Evolutionary conservation across 2,329 filamentous ascomycete species (phyloP).

Genomic region (Aspergillus costaricaensis): DNA sequence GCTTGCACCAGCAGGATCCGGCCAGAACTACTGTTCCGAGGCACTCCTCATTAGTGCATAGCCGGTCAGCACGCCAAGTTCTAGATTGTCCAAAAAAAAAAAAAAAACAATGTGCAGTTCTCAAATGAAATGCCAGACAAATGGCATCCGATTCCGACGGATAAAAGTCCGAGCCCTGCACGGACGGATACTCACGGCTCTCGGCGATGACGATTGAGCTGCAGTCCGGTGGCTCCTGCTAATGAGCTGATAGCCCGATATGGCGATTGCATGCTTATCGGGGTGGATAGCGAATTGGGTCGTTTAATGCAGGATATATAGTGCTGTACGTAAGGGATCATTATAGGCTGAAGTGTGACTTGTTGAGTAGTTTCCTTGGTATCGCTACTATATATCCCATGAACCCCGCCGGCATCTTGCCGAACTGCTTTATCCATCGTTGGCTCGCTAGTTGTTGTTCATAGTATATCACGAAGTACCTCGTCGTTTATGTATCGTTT

Average conservation of each 20-base stretch:
- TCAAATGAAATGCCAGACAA: neutral
- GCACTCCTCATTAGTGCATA: neutral
- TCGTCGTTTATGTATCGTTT: slow-evolving; percentile 2
- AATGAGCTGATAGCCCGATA: slow-evolving; percentile 3
- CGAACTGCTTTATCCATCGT: neutral
- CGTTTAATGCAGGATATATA: neutral
- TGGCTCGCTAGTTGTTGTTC: neutral
- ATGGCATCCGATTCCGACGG: neutral
- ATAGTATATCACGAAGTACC: neutral
- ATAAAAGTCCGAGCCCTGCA: neutral
- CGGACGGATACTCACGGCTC: slow-evolving; percentile 5
- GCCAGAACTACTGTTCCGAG: neutral
- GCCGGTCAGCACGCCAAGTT: neutral
- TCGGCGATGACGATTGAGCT: slow-evolving; percentile 1
- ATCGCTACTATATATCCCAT: neutral
- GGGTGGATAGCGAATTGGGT: neutral
- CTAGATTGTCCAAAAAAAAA: neutral
- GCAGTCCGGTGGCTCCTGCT: neutral
- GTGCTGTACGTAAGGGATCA: neutral
- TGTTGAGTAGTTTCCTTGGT: neutral
- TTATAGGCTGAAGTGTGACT: neutral
- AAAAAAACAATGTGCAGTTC: neutral
- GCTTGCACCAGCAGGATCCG: neutral
- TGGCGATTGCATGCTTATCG: neutral
- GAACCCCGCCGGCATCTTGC: neutral